Conservation (phyloP, 2,329 filamentous ascomycete species). For the Fonsecaea monophora region DNA sequence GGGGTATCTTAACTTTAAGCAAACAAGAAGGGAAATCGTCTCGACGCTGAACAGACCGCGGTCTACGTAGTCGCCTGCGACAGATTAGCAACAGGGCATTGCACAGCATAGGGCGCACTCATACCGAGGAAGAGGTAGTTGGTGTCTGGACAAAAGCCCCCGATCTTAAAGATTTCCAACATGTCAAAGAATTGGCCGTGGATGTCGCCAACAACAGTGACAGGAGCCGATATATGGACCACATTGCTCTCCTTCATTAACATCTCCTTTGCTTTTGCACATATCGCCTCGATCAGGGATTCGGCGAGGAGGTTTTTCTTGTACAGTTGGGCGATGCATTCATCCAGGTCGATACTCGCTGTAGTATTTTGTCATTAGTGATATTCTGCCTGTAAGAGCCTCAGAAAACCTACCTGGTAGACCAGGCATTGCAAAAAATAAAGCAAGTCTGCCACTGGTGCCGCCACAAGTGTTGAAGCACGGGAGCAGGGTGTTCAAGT, state of each 20-base stretch:
- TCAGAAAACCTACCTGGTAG: slow-evolving; percentile 33
- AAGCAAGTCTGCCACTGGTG: not conserved
- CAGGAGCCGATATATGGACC: slow-evolving; percentile 91
- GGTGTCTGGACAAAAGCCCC: slow-evolving; percentile 94
- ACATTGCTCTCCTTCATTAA: slow-evolving; percentile 99
- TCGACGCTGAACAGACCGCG: slow-evolving; percentile 98
- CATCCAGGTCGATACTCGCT: slow-evolving; percentile 97
- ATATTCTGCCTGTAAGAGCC: not conserved
- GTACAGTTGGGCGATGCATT: slow-evolving; percentile 96
- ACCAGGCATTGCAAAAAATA: slow-evolving; percentile 35
- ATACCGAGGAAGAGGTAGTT: slow-evolving; percentile 96
- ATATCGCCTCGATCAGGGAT: slow-evolving; percentile 98
- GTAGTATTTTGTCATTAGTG: slow-evolving; percentile 19
- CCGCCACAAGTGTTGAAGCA: not conserved
- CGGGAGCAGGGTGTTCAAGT: not conserved
- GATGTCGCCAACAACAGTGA: slow-evolving; percentile 97
- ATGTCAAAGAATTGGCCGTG: slow-evolving; percentile 99
- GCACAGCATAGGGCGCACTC: slow-evolving; percentile 21
- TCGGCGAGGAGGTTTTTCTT: slow-evolving; percentile 96
- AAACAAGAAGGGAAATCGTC: slow-evolving; percentile 96
- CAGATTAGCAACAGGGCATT: not conserved
- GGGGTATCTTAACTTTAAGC: slow-evolving; percentile 95
- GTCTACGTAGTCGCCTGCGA: slow-evolving; percentile 90
- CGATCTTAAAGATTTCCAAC: slow-evolving; percentile 99
- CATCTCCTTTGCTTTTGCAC: slow-evolving; percentile 97